Conservation (phyloP, 2,329 filamentous ascomycete genomes). For the Pseudocercospora fijiensis region DNA sequence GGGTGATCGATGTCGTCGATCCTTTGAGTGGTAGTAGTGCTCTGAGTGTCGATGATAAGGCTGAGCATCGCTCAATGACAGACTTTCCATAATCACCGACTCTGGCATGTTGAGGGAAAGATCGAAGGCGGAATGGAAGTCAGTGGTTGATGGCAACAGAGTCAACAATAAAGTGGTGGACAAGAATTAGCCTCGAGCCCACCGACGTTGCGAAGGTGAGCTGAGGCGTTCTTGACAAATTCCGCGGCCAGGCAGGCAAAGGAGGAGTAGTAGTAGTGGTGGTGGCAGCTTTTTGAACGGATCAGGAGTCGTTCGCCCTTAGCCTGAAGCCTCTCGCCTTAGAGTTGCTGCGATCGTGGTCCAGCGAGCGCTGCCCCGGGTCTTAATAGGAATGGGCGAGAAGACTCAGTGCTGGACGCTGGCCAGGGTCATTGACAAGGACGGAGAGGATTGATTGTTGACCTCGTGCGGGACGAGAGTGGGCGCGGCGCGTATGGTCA, state of each 20-base stretch:
- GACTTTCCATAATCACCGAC: constrained; percentile 24
- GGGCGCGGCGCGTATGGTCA: constrained; percentile 20
- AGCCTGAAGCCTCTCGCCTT: constrained; percentile 21
- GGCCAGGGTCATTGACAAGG: constrained; percentile 20
- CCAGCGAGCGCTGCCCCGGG: constrained; percentile 16
- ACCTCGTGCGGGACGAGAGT: constrained; percentile 25
- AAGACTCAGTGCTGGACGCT: constrained; percentile 10
- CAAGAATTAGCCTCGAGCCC: constrained; percentile 2
- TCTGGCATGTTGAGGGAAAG: neutral
- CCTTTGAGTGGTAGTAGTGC: constrained; percentile 16
- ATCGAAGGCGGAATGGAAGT: neutral
- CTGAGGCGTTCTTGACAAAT: constrained; percentile 15
- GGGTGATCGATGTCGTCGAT: constrained; percentile 30
- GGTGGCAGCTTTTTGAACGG: constrained; percentile 17
- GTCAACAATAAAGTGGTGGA: constrained; percentile 10
- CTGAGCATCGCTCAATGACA: constrained; percentile 24
- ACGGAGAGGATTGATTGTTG: constrained; percentile 21
- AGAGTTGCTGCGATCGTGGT: constrained; percentile 23
- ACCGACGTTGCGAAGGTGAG: constrained; percentile 11
- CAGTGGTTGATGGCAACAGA: neutral
- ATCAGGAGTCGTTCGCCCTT: constrained; percentile 15
- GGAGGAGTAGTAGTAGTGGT: constrained; percentile 15
- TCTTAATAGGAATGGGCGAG: constrained; percentile 15
- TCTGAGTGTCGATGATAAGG: constrained; percentile 17
- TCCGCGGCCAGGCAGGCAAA: constrained; percentile 18